phyloP scores from a whole-genome alignment of 495 filamentous ascomycete genomes.

The Hypoxylon rickii region DNA sequence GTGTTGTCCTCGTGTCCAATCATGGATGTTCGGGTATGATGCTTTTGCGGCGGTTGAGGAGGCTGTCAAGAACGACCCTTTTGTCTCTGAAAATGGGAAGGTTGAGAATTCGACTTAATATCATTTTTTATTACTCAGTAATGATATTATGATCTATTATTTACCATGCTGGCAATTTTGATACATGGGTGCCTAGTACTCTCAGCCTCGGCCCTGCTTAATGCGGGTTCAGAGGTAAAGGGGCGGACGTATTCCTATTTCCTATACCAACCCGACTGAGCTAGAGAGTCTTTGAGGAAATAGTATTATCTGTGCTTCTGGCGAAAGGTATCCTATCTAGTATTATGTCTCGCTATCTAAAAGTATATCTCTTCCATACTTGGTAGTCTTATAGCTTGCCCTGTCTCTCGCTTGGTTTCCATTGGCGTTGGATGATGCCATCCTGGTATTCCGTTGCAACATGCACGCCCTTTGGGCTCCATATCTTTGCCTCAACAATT shows the following conservation, averaged over 20 bases:
- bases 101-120: background rate
- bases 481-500: slow-evolving; percentile 66
- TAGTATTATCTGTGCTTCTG: too few relatives aligned
- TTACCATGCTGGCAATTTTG: background rate
- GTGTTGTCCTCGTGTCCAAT: slow-evolving; percentile 57
- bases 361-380: too few relatives aligned
- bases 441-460: slow-evolving; percentile 69
- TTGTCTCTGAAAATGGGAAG: slow-evolving; percentile 12
- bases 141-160: too few relatives aligned
- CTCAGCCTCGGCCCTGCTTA: too few relatives aligned
- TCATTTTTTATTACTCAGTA: too few relatives aligned
- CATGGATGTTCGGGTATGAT: slow-evolving; percentile 61
- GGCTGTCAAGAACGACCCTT: slow-evolving; percentile 31
- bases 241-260: too few relatives aligned
- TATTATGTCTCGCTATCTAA: slow-evolving; percentile 12
- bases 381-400: slow-evolving; percentile 22
- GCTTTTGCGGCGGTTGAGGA: slow-evolving; percentile 55
- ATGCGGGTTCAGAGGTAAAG: too few relatives aligned
- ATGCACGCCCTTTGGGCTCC: slow-evolving; percentile 63
- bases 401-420: slow-evolving; percentile 22
- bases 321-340: too few relatives aligned
- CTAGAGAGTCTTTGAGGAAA: too few relatives aligned
- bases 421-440: slow-evolving; percentile 46
- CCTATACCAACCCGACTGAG: too few relatives aligned
- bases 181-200: background rate